Evolutionary conservation across 768 basidiomycete species (phyloP).

Genomic region (Trametopsis cervina): DNA sequence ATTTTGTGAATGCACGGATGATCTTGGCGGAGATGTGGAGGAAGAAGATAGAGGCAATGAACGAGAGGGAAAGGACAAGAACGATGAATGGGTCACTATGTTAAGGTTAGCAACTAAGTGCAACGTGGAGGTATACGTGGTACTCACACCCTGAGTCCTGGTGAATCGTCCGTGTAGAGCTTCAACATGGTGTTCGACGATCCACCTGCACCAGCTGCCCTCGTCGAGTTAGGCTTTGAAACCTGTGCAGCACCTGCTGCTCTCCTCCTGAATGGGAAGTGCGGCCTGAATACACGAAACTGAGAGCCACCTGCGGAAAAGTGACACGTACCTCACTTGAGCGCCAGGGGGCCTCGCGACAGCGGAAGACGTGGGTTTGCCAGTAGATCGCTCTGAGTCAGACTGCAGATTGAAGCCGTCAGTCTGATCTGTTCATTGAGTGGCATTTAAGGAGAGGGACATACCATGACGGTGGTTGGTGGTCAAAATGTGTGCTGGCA

Average conservation of each 20-base stretch:
- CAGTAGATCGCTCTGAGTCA: conserved; percentile 62
- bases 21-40: conserved; percentile 95
- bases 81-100: conserved; percentile 93
- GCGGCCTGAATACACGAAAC: background rate
- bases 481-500: conserved; percentile 23
- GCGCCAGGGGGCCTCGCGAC: conserved; percentile 74
- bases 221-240: conserved; percentile 75
- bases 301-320: background rate
- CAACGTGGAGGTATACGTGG: background rate
- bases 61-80: conserved; percentile 89
- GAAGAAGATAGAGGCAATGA: conserved; percentile 99
- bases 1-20: conserved; percentile 86
- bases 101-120: background rate
- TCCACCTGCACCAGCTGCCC: conserved; percentile 92
- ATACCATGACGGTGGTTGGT: conserved; percentile 26
- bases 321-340: conserved; percentile 64
- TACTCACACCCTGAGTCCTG: conserved; percentile 93
- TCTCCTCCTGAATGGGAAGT: conserved; percentile 47
- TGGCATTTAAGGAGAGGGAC: no score
- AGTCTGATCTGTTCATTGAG: no score
- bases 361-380: conserved; percentile 31
- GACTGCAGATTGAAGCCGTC: conserved; percentile 45
- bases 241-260: conserved; percentile 53
- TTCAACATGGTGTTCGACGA: conserved; percentile 98
- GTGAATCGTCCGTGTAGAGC: conserved; percentile 97